Percentiles rank a stretch among this genome's conserved stretches.
Evolutionary conservation across 163 green algal species (phyloP).

Genomic region (Chlorella variabilis): DNA sequence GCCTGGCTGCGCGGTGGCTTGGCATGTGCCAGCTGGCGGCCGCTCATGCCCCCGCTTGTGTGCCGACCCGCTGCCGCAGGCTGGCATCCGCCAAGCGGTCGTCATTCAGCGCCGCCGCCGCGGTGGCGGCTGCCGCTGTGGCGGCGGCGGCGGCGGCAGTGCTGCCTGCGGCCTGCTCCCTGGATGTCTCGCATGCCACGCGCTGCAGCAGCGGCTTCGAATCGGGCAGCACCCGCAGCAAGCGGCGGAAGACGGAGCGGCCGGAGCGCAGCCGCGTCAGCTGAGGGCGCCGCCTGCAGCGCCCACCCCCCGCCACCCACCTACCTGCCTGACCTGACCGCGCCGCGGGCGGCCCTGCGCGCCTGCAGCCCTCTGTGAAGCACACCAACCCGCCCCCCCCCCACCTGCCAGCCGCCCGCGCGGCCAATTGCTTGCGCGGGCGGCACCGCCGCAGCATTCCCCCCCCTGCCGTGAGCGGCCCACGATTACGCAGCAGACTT

Average conservation of each 20-base stretch:
- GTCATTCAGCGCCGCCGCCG: neutral
- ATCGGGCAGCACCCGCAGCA: slow-evolving; percentile 12
- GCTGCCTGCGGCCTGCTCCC: neutral
- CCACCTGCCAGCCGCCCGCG: no score
- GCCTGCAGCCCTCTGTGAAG: no score
- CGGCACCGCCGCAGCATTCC: neutral
- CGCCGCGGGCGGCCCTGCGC: no score
- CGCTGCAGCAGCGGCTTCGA: slow-evolving; percentile 30
- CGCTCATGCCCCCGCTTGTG: no score
- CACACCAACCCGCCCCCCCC: no score
- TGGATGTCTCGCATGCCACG: slow-evolving; percentile 32
- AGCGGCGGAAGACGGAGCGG: slow-evolving; percentile 27
- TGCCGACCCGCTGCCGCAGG: neutral
- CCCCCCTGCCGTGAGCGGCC: neutral
- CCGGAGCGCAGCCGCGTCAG: slow-evolving; percentile 21
- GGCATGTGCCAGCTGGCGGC: no score
- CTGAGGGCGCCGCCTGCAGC: neutral
- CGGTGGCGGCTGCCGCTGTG: neutral
- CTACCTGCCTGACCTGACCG: neutral
- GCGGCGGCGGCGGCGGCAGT: neutral
- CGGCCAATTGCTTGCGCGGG: neutral
- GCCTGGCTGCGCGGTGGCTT: no score
- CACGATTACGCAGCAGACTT: neutral
- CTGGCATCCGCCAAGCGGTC: slow-evolving; percentile 3
- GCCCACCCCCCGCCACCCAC: neutral